These are phyloP conservation scores for Nothophoma quercina DNA, from an alignment of 2,329 filamentous ascomycete genomes.

Conservation along the genomic window DNA sequence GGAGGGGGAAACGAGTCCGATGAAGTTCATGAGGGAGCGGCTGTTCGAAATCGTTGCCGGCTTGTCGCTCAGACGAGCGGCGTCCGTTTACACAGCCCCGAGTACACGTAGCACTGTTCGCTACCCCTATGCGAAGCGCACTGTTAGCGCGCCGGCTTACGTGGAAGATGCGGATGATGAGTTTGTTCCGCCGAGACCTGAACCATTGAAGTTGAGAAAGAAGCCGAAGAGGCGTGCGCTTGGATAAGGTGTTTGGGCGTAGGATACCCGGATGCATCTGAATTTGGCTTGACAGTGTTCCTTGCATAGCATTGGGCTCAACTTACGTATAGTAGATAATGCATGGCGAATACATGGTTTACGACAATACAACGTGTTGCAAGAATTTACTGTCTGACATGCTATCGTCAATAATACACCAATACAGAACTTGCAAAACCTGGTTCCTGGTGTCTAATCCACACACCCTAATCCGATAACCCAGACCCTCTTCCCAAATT, in stretches of 20 bases:
- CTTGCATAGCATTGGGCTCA: not conserved
- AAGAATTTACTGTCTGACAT: no score
- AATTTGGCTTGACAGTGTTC: no score
- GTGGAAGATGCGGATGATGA: slow-evolving; percentile 10
- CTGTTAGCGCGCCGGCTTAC: slow-evolving; percentile 2
- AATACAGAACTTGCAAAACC: no score
- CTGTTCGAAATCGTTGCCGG: slow-evolving; percentile 12
- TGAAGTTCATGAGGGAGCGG: slow-evolving; percentile 11
- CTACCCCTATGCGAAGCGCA: not conserved
- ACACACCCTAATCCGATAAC: no score
- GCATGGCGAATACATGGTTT: not conserved
- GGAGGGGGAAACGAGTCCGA: slow-evolving; percentile 8
- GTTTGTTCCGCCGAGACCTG: not conserved
- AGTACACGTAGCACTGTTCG: not conserved
- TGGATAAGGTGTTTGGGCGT: slow-evolving; percentile 3
- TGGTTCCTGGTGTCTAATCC: no score
- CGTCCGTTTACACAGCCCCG: not conserved
- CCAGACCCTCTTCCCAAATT: no score
- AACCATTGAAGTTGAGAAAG: slow-evolving; percentile 2
- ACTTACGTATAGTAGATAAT: no score
- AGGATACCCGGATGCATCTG: slow-evolving; percentile 3
- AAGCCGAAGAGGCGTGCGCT: slow-evolving; percentile 9
- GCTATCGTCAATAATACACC: no score
- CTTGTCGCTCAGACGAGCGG: slow-evolving; percentile 7
- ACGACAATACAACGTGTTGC: no score